Base-by-base conservation (phyloP, 768 basidiomycete genomes). In the Tephrocybe sp. region DNA sequence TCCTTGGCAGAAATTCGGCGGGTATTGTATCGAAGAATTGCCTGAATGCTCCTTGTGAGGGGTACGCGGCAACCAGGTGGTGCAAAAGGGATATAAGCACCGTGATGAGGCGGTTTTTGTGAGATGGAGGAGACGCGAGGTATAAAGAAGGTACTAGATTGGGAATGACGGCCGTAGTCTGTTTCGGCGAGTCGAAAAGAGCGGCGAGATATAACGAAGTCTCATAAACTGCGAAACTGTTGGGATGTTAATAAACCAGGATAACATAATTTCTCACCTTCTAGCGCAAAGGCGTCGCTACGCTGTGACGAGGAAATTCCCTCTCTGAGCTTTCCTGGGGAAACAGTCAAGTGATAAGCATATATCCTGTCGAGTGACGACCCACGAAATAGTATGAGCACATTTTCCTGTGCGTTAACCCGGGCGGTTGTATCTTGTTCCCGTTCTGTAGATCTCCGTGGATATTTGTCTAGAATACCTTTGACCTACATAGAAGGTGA, bases 361-460 rank as follows among this genome's bases (percentile, higher is more conserved):
- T 3, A 18, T 30, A 45, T 51, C 39, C 24, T 48, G 54, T 36
- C 1, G 37, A 14, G 12, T 40, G 21, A 32, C 14, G 15, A 72
- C 85, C 65, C 56, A 90, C 89, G 78, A 58, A 90, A 84, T n/a
- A 86, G 61, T 28, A 90, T 89, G 24, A 89, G 68, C 9, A 88
- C 66, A 58, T 90, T 90, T 51, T 83, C 81, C 62, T 86, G 82
- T 7, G 72, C 72, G 37, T 88, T 81, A 30, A 75, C 61, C 20
- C 77, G 72, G 42, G 73, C 73, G 53, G 64, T 75, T 34, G 57
- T 61, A 20, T 66, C 62, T 2, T 62, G 49, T 32, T 73, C 68
- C 6, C 68, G 65, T 58, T 73, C 74, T 15, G 53, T 58, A 33
- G 52, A 26, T 28, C 57, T 50, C 43, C 63, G 60, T 45, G 69